Evolutionary conservation across 2,329 filamentous ascomycete genomes (phyloP).

Genomic region (Fusarium graminum): DNA sequence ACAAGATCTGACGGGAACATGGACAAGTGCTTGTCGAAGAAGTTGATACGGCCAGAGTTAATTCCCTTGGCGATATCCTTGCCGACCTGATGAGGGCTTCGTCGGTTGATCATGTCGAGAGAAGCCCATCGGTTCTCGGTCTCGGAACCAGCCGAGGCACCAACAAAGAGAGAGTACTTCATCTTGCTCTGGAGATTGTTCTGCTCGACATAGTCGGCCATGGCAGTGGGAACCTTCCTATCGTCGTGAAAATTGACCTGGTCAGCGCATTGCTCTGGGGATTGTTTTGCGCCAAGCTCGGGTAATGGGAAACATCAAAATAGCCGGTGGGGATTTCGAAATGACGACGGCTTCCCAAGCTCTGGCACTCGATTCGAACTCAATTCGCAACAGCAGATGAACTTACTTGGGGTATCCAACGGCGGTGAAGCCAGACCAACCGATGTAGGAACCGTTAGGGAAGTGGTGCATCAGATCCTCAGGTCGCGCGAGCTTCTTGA

Average conservation of each 20-base stretch:
- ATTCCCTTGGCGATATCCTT: conserved; percentile 92
- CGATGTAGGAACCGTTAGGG: conserved; percentile 86
- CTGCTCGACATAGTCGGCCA: conserved; percentile 90
- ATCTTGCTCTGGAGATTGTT: conserved; percentile 86
- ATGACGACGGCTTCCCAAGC: not conserved
- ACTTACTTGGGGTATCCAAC: conserved; percentile 84
- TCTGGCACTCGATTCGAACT: not conserved
- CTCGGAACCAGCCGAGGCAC: conserved; percentile 89
- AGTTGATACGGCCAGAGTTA: conserved; percentile 88
- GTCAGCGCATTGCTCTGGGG: conserved; percentile 28
- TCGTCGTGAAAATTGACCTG: not conserved
- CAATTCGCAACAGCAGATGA: not conserved
- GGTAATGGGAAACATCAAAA: conserved; percentile 24
- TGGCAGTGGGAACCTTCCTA: conserved; percentile 84
- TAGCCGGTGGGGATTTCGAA: conserved; percentile 34
- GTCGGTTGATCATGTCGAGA: conserved; percentile 89
- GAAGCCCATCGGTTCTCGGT: conserved; percentile 93
- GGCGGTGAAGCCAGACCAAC: conserved; percentile 92
- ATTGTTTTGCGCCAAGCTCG: conserved; percentile 34
- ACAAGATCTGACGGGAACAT: conserved; percentile 92
- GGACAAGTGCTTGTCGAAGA: conserved; percentile 93
- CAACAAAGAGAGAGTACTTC: conserved; percentile 89
- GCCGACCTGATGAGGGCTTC: conserved; percentile 88
- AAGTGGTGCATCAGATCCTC: conserved; percentile 86
- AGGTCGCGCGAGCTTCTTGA: conserved; percentile 82